Evolutionary conservation across 495 filamentous ascomycete species (phyloP).

Genomic region (Neurospora sublineolata): DNA sequence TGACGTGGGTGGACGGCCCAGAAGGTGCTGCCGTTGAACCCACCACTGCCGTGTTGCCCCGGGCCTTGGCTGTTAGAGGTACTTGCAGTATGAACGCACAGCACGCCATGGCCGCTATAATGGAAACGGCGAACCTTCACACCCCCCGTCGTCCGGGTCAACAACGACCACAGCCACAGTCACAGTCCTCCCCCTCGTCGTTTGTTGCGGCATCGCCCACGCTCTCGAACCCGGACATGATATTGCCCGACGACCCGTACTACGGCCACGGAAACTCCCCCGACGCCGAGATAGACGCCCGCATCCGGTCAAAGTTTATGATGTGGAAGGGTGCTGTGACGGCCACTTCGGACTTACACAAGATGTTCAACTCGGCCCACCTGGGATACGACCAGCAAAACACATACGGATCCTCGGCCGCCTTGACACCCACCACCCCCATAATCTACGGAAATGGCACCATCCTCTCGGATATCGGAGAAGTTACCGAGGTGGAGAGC

Average conservation of each 20-base stretch:
- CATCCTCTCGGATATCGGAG: slow-evolving; percentile 63
- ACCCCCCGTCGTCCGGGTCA: slow-evolving; percentile 3
- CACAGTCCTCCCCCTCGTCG: slow-evolving; percentile 22
- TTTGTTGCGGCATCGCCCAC: slow-evolving; percentile 57
- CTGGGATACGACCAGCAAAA: slow-evolving; percentile 10
- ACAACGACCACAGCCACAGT: slow-evolving; percentile 19
- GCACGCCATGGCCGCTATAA: slow-evolving; percentile 13
- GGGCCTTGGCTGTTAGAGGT: background rate
- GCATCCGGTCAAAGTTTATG: slow-evolving; percentile 26
- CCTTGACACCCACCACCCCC: slow-evolving; percentile 42
- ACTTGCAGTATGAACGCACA: background rate
- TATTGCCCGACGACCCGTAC: slow-evolving; percentile 54
- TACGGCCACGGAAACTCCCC: slow-evolving; percentile 42
- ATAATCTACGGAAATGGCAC: slow-evolving; percentile 52
- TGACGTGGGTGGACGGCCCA: background rate
- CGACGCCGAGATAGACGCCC: slow-evolving; percentile 24
- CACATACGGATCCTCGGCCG: slow-evolving; percentile 37
- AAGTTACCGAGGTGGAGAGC: slow-evolving; percentile 52
- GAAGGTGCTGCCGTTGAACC: background rate
- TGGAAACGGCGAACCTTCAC: slow-evolving; percentile 22
- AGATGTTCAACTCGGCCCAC: slow-evolving; percentile 17
- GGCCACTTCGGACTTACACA: slow-evolving; percentile 20
- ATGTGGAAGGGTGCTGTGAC: slow-evolving; percentile 35
- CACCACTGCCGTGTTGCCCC: background rate
- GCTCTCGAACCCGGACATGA: slow-evolving; percentile 90